Evolutionary conservation across 164 flowering plant genomes (phyloP).

Genomic region (Magnolia sinica): DNA sequence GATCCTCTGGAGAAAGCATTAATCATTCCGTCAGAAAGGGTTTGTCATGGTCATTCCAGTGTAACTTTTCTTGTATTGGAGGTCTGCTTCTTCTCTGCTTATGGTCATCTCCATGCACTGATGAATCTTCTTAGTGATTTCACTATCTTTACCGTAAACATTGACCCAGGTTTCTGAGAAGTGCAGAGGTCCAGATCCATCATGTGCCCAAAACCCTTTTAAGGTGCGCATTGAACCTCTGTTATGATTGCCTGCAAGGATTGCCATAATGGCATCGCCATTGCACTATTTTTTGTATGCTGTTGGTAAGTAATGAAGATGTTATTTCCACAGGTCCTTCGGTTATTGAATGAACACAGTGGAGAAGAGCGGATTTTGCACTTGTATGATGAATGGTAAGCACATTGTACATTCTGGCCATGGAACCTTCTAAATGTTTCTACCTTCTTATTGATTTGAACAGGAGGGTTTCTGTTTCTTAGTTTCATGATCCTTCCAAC

Average conservation of each 20-base stretch:
- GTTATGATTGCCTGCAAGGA: background rate
- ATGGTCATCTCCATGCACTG: background rate
- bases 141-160: slow-evolving; percentile 11
- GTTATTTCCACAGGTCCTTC: slow-evolving; percentile 56
- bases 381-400: slow-evolving; percentile 85
- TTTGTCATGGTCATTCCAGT: slow-evolving; percentile 17
- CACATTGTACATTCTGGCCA: slow-evolving; percentile 8
- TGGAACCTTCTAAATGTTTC: background rate
- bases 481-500: too few species aligned
- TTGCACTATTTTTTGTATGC: background rate
- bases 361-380: slow-evolving; percentile 69
- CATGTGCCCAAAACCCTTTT: slow-evolving; percentile 30
- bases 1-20: slow-evolving; percentile 16
- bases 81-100: slow-evolving; percentile 34
- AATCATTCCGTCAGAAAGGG: slow-evolving; percentile 11
- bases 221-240: slow-evolving; percentile 43
- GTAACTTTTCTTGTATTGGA: slow-evolving; percentile 74
- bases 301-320: slow-evolving; percentile 4
- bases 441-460: background rate
- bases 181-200: slow-evolving; percentile 32
- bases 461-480: too few species aligned
- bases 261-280: background rate
- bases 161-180: slow-evolving; percentile 74
- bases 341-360: slow-evolving; percentile 72
- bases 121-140: slow-evolving; percentile 1